phyloP scores from a whole-genome alignment of 108 stramenopile species.

The Schizochytrium sp. region DNA sequence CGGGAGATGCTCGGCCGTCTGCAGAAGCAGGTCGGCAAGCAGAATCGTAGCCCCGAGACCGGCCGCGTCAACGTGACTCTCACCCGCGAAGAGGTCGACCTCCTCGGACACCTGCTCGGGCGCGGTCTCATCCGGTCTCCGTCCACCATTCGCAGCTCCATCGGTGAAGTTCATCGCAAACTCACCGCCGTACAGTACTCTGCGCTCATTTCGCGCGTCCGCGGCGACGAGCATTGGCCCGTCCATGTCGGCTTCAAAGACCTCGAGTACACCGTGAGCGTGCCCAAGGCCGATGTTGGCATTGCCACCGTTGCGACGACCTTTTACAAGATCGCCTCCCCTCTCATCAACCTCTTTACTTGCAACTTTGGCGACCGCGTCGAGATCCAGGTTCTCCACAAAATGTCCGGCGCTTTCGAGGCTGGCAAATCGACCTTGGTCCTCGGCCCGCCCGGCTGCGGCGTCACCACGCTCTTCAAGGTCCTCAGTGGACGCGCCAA shows the following conservation, averaged over 20 bases:
- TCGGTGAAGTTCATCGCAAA: background rate
- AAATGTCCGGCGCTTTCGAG: constrained; percentile 27
- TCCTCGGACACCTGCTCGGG: background rate
- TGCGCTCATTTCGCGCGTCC: background rate
- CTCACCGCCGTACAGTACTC: background rate
- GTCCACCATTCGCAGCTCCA: background rate
- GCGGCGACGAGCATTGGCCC: background rate
- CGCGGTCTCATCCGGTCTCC: background rate
- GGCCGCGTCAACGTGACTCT: background rate
- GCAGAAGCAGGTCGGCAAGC: background rate
- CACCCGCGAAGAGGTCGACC: background rate
- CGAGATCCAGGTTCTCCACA: background rate
- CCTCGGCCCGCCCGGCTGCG: constrained; percentile 68
- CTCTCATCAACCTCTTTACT: background rate
- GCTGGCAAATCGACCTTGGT: constrained; percentile 69
- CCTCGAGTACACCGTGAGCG: background rate
- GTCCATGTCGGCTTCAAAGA: background rate
- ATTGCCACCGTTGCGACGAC: background rate
- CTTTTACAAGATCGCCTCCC: background rate
- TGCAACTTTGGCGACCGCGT: background rate
- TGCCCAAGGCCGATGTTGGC: background rate
- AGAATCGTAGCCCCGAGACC: background rate
- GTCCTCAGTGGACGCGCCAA: background rate
- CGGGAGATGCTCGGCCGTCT: background rate
- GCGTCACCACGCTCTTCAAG: constrained; percentile 50